A percentile compares a stretch with the other conserved stretches of the same genome.
Conservation (phyloP, 331 rosid genomes). For the Arachis monticola region DNA sequence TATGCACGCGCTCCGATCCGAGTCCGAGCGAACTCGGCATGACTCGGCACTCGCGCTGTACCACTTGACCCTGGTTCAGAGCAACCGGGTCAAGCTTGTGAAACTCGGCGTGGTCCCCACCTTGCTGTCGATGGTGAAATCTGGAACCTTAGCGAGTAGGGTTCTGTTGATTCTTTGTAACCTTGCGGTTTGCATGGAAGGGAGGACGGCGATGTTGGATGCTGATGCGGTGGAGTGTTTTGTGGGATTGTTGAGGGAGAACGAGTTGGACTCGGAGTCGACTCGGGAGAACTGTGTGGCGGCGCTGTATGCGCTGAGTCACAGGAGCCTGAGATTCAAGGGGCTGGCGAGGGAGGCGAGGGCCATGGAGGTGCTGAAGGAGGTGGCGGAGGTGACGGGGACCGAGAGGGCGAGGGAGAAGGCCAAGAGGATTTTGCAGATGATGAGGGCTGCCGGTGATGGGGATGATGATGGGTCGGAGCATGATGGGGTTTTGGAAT, state of each 20-base stretch:
- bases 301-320: constrained; percentile 75
- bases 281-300: constrained; percentile 83
- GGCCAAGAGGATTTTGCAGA: constrained; percentile 71
- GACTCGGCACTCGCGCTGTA: constrained; percentile 90
- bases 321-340: constrained; percentile 72
- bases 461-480: constrained; percentile 35
- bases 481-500: constrained; percentile 40
- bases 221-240: constrained; percentile 71
- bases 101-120: constrained; percentile 69
- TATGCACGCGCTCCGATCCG: constrained; percentile 75
- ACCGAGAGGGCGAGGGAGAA: constrained; percentile 78
- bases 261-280: constrained; percentile 61
- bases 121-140: constrained; percentile 51
- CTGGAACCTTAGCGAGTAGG: constrained; percentile 51
- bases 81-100: constrained; percentile 85
- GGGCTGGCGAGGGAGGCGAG: constrained; percentile 81
- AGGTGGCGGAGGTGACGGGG: constrained; percentile 67
- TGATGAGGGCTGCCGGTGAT: constrained; percentile 60
- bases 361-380: constrained; percentile 71
- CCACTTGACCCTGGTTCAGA: constrained; percentile 70
- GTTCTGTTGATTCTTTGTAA: constrained; percentile 72
- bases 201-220: constrained; percentile 79
- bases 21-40: constrained; percentile 73
- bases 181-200: constrained; percentile 62
- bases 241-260: constrained; percentile 58